These are phyloP conservation scores for Pilaira anomala DNA, from an alignment of 192 early-diverging fungal species.

Conservation along the genomic window DNA sequence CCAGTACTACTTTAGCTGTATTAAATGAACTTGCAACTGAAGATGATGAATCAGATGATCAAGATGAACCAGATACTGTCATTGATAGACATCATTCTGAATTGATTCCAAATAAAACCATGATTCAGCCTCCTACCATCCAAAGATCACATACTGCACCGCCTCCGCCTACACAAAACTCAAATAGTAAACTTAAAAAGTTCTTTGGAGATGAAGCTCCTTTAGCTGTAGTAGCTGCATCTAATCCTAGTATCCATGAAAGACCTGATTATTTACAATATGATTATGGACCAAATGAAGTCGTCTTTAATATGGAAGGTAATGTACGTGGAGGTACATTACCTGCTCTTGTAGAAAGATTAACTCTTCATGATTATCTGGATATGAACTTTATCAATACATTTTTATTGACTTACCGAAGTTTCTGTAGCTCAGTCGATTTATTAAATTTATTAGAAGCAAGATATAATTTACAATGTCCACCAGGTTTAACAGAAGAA, in stretches of 20 bases:
- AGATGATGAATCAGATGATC: conserved; percentile 2
- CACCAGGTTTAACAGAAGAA: conserved; percentile 54
- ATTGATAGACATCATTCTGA: not conserved
- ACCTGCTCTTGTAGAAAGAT: conserved; percentile 70
- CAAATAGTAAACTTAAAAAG: conserved; percentile 46
- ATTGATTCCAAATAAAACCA: not conserved
- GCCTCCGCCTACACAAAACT: not conserved
- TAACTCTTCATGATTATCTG: conserved; percentile 72
- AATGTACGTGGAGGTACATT: conserved; percentile 81
- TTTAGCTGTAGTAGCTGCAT: not conserved
- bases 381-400: conserved; percentile 75
- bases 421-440: conserved; percentile 77
- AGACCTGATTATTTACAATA: conserved; percentile 65
- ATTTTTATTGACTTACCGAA: conserved; percentile 89
- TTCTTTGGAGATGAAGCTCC: conserved; percentile 60
- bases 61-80: not conserved
- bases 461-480: conserved; percentile 75
- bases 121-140: not conserved
- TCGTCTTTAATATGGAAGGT: conserved; percentile 74
- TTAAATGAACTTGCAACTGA: not conserved
- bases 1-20: not conserved
- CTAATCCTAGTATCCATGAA: conserved; percentile 21
- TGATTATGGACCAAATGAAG: conserved; percentile 62
- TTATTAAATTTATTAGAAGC: conserved; percentile 71
- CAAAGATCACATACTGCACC: not conserved